These are phyloP conservation scores for Lanmaoa pseudosensibilis DNA, from an alignment of 768 basidiomycete genomes.

Conservation along the genomic window DNA sequence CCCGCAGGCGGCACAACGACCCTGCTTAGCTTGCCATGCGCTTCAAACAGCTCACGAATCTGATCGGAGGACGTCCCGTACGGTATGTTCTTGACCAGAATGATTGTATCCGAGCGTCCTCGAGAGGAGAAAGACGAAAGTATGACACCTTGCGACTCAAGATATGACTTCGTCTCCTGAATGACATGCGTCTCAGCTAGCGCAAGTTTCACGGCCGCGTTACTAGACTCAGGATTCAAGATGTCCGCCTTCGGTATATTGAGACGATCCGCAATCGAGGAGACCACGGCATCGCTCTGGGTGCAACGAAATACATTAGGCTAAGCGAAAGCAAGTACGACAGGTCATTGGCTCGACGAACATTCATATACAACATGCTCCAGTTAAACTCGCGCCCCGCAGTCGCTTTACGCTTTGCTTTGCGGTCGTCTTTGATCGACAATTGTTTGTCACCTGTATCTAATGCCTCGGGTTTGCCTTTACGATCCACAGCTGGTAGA, in stretches of 20 bases:
- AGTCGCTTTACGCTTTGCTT: conserved; percentile 60
- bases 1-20: conserved; percentile 90
- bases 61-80: conserved; percentile 78
- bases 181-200: conserved; percentile 96
- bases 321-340: conserved; percentile 16
- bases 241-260: conserved; percentile 85
- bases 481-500: conserved; percentile 76
- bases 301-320: conserved; percentile 21
- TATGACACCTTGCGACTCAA: conserved; percentile 74
- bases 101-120: conserved; percentile 70
- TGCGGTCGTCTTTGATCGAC: conserved; percentile 58
- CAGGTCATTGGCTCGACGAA: conserved; percentile 46
- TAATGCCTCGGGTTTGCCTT: conserved; percentile 43
- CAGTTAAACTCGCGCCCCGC: conserved; percentile 87
- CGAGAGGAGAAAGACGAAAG: conserved; percentile 55
- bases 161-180: conserved; percentile 88
- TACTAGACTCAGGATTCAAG: conserved; percentile 77
- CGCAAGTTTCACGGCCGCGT: conserved; percentile 91
- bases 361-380: conserved; percentile 97
- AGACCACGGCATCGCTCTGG: conserved; percentile 90
- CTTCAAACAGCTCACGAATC: conserved; percentile 76
- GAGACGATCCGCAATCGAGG: conserved; percentile 88
- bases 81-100: conserved; percentile 96
- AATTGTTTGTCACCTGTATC: conserved; percentile 44
- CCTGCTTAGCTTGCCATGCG: conserved; percentile 67